These are phyloP conservation scores for Aspergillus sparsus DNA, from an alignment of 495 filamentous ascomycete species.

Conservation along the genomic window DNA sequence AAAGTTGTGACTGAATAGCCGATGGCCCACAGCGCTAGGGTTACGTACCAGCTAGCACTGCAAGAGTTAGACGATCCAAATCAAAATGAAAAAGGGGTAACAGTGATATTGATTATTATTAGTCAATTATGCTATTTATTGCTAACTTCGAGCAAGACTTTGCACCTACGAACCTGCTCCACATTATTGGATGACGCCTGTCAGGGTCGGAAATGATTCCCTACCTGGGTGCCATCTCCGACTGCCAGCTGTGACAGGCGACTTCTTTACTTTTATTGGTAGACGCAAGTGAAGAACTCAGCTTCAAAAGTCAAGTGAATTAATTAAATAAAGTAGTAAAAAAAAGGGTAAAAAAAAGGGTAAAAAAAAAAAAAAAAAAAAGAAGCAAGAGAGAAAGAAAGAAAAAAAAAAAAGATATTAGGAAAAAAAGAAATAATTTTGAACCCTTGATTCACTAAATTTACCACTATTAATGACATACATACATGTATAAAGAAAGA, in stretches of 20 bases:
- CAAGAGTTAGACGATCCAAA: constrained; percentile 7
- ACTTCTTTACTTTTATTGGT: neutral
- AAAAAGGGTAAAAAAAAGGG: too few relatives aligned
- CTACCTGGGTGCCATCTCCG: neutral
- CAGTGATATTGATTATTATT: neutral
- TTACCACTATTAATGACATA: constrained; percentile 55
- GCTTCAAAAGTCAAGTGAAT: too few relatives aligned
- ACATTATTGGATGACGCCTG: constrained; percentile 1
- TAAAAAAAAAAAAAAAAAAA: too few relatives aligned
- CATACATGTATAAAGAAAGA: constrained; percentile 49
- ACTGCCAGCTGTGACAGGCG: neutral
- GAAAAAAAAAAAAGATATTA: constrained; percentile 7
- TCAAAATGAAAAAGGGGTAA: constrained; percentile 6
- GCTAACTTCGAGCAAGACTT: neutral
- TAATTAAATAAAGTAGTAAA: neutral
- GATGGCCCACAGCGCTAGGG: neutral
- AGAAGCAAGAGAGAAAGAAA: neutral
- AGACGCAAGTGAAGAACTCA: too few relatives aligned
- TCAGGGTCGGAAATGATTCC: constrained; percentile 1
- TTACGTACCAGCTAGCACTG: neutral
- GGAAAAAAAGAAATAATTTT: constrained; percentile 25
- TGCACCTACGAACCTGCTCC: neutral
- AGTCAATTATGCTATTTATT: too few relatives aligned
- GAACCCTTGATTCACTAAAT: constrained; percentile 45
- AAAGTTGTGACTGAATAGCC: neutral